Base-by-base conservation (phyloP, 23 red algal genomes). In the Gracilaria gracilis region DNA sequence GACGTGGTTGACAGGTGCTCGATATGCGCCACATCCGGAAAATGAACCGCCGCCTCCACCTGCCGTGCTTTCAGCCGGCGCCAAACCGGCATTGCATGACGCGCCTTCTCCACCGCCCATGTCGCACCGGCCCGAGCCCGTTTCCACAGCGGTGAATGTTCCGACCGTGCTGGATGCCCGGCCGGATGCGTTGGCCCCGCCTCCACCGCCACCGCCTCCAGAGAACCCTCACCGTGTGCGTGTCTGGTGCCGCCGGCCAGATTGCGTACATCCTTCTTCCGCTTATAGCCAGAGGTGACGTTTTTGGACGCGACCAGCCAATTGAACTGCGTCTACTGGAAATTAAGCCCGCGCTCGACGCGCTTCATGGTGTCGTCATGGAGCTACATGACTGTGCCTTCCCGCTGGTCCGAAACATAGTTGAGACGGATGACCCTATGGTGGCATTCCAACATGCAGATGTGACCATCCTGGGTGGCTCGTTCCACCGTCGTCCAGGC, bases 191-290 rank as follows among this genome's bases (percentile, higher is more conserved):
- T 28, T 17, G 38, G 25, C 37, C 66, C 36, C 51, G 23, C 86
- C 86, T 69, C 88, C 78, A 77, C 88, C 77, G 27, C 79, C 88
- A 23, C 75, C 55, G 20, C 79, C 62, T n/a, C 73, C 53, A 46
- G 42, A 11, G 42, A 46, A 21, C 87, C 9, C 71, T 94, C 73
- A 94, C 49, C 83, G 86, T 99, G 35, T 78, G 82, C 57, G 83
- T 99, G 1, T 96, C 97, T 19, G 97, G 97, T 44, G 97, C 90
- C n/a, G 97, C 97, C 29, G 97, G 97, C 9, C 94, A 99, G 37
- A 99, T 99, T 75, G 91, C 88, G 49, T 99, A 99, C 89, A 80
- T 85, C 49, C 95, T 99, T n/a, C 91, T 99, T 39, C 91, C 97
- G 16, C 85, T 96, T 0, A 86, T 99, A 19, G 86, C 87, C 39